Conservation (phyloP, 73 alveolate species). For the Tetrahymena malaccensis region DNA sequence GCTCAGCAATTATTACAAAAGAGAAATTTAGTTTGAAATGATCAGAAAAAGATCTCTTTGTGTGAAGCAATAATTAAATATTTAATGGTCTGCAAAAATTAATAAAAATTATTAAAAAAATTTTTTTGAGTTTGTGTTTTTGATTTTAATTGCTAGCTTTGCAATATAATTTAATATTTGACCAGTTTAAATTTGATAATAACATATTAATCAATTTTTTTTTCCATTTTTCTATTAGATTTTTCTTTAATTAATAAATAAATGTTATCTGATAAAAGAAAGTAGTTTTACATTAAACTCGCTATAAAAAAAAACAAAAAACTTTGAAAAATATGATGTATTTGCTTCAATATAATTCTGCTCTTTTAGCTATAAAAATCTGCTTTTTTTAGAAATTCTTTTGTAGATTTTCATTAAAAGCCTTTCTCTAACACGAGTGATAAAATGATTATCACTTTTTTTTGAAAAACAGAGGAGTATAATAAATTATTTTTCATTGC, state of each 20-base stretch:
- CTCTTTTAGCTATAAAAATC: not conserved
- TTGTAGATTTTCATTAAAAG: no score
- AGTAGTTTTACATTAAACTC: not conserved
- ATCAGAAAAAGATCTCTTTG: not conserved
- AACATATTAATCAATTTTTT: no score
- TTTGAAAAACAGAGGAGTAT: not conserved
- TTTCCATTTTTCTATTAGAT: not conserved
- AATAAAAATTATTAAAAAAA: no score
- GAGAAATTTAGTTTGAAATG: not conserved
- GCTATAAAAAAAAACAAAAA: not conserved
- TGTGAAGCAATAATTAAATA: not conserved
- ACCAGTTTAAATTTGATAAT: not conserved
- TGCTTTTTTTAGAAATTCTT: no score
- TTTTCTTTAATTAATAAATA: not conserved
- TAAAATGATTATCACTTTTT: not conserved
- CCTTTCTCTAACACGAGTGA: no score
- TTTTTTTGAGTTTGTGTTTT: not conserved
- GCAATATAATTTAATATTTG: not conserved
- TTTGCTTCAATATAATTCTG: no score
- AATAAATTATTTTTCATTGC: not conserved
- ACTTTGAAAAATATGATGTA: not conserved
- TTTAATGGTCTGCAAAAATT: not conserved
- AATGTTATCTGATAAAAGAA: not conserved
- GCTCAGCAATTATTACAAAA: not conserved
- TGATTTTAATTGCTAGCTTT: not conserved